Percentiles rank a stretch among this genome's conserved stretches.
Evolutionary conservation across 2,329 filamentous ascomycete species (phyloP).

Genomic region (Colletotrichum tofieldiae): DNA sequence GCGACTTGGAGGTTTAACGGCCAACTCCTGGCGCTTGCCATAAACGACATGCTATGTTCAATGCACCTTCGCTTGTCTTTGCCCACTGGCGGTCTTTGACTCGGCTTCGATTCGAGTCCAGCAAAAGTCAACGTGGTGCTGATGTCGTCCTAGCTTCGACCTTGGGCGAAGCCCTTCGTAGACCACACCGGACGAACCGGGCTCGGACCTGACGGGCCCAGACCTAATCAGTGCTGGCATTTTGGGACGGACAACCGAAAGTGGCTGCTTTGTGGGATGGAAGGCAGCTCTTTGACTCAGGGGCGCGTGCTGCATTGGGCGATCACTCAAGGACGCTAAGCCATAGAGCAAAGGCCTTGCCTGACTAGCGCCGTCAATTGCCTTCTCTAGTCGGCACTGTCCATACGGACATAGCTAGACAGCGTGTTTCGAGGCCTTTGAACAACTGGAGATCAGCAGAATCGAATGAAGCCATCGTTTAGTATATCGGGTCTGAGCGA

Average conservation of each 20-base stretch:
- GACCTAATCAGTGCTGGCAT: conserved; percentile 14
- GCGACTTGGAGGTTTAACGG: conserved; percentile 33
- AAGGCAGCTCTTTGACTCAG: conserved; percentile 37
- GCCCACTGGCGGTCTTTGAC: conserved; percentile 18
- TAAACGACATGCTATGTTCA: conserved; percentile 1
- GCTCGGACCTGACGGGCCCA: conserved; percentile 33
- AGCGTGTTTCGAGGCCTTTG: conserved; percentile 26
- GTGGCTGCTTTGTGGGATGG: conserved; percentile 36
- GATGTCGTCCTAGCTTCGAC: conserved; percentile 30
- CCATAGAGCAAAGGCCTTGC: conserved; percentile 13
- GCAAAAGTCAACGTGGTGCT: conserved; percentile 15
- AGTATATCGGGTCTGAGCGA: conserved; percentile 22
- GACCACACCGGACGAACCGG: conserved; percentile 34
- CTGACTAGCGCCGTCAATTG: conserved; percentile 26
- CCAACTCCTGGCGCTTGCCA: conserved; percentile 28
- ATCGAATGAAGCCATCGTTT: conserved; percentile 5
- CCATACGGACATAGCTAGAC: conserved; percentile 19
- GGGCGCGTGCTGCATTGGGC: conserved; percentile 30
- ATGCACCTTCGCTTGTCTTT: conserved; percentile 6
- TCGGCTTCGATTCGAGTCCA: conserved; percentile 12
- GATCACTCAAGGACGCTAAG: conserved; percentile 31
- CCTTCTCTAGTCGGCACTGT: conserved; percentile 14
- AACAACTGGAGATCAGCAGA: conserved; percentile 27
- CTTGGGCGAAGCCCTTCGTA: conserved; percentile 26
- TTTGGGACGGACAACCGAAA: conserved; percentile 36